Base-by-base conservation (phyloP, 1,139 yeast species). In the Taphrina deformans region DNA sequence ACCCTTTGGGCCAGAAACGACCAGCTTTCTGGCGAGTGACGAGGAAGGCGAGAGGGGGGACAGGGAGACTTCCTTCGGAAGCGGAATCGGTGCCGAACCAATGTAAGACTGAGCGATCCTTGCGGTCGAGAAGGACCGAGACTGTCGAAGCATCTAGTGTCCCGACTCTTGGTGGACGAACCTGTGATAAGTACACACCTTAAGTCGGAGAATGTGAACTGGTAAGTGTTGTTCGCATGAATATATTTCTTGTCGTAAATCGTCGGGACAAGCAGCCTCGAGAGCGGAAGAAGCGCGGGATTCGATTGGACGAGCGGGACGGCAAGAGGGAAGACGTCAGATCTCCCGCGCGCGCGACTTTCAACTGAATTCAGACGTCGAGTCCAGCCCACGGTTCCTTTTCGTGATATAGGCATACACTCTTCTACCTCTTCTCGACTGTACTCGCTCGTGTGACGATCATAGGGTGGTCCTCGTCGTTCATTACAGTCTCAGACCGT, bases 51-150 rank as follows among this genome's bases (percentile, higher is more conserved):
- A 26, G 18, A 53, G 45, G n/a, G 35, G 29, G 9, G 61, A 44
- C 5, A 61, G 53, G 2, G 65, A 41, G 40, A 61, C 65, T 31
- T 41, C 51, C n/a, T 41, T 21, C 3, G 65, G 65, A 2, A 61
- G 46, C 16, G 65, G 50, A 33, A 61, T 44, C 24, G 65, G 44
- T 14, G 65, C 65, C 12, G 59, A 44, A 24, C 65, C 65, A 33
- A 61, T 44, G 35, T 61, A 53, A 14, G 65, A 61, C 16, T 23
- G 33, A 9, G 29, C 33, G n/a, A 44, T 16, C 27, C 59, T 31
- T 10, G 59, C 24, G 26, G 59, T 44, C 27, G 59, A 41, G 53
- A 61, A 61, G 14, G 40, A n/a, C 44, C 52, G 33, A 29, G 18
- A 48, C n/a, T 48, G 52, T 26, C 52, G 33, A 16, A 48, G 35